These are phyloP conservation scores for Scheffersomyces ergatensis DNA, from an alignment of 805 yeast species.

Conservation along the genomic window DNA sequence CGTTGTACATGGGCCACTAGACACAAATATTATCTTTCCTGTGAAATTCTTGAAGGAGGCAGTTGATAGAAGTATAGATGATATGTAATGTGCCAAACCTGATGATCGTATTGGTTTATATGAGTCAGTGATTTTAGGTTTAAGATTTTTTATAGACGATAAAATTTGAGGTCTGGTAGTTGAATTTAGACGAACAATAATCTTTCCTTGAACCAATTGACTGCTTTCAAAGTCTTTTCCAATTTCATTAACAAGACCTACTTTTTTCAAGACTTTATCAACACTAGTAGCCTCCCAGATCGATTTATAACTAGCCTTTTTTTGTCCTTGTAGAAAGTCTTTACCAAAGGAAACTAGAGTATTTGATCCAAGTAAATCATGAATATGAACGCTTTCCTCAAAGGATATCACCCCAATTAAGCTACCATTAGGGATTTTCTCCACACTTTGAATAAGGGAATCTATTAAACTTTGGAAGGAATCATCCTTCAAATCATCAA, in stretches of 20 bases:
- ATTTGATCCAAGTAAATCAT: slow-evolving; percentile 6
- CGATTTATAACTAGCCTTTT: neutral
- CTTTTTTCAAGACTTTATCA: slow-evolving; percentile 1
- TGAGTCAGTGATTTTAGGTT: slow-evolving; percentile 21
- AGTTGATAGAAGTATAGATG: slow-evolving; percentile 17
- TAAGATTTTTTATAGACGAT: slow-evolving; percentile 10
- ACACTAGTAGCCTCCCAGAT: neutral
- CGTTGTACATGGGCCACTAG: slow-evolving; percentile 38
- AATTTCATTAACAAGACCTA: slow-evolving; percentile 4
- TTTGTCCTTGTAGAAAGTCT: neutral
- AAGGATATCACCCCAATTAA: slow-evolving; percentile 25
- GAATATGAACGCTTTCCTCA: slow-evolving; percentile 24
- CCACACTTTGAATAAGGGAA: slow-evolving; percentile 12
- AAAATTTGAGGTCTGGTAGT: slow-evolving; percentile 6
- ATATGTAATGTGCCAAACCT: slow-evolving; percentile 31
- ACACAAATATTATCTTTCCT: slow-evolving; percentile 28
- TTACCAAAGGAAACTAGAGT: neutral
- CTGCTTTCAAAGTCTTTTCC: slow-evolving; percentile 3
- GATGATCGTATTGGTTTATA: slow-evolving; percentile 32
- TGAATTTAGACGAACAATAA: slow-evolving; percentile 7
- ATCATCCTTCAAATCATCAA: slow-evolving; percentile 7
- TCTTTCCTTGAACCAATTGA: neutral
- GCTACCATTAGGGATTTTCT: slow-evolving; percentile 13
- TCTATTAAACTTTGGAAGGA: slow-evolving; percentile 12
- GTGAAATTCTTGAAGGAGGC: slow-evolving; percentile 16